Percentiles rank a stretch among this genome's conserved stretches.
Evolutionary conservation across 2,329 filamentous ascomycete genomes (phyloP).

Genomic region (Phialemoniopsis sp.): DNA sequence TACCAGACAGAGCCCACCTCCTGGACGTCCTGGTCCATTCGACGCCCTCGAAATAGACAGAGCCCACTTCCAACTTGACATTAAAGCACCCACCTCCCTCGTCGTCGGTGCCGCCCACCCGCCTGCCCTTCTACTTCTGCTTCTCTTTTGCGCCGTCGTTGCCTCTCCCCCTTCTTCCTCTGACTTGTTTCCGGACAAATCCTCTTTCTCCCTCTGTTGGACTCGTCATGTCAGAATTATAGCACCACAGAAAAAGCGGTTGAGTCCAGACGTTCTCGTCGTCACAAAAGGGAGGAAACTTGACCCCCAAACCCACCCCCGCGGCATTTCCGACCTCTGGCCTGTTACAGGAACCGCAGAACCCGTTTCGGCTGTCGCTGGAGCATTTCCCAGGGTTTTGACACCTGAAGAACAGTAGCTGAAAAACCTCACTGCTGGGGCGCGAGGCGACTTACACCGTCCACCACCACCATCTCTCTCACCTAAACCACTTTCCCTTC

Average conservation of each 20-base stretch:
- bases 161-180: neutral
- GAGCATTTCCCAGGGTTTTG: neutral
- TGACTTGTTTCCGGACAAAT: neutral
- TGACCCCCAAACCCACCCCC: too few species aligned
- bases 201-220: neutral
- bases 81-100: conserved; percentile 2
- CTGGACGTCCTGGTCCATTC: too few species aligned
- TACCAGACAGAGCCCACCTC: too few species aligned
- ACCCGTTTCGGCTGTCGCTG: neutral
- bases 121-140: neutral
- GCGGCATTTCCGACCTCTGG: too few species aligned
- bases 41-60: neutral
- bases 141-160: neutral
- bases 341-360: too few species aligned
- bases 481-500: conserved; percentile 1
- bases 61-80: conserved; percentile 1
- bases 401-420: neutral
- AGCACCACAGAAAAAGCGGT: too few species aligned
- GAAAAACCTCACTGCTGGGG: neutral
- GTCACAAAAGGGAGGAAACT: too few species aligned
- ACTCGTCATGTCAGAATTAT: too few species aligned
- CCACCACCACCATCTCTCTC: conserved; percentile 7
- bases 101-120: neutral
- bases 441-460: conserved; percentile 3
- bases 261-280: too few species aligned